Conservation (phyloP, 345 rosid species). For the Erodium maritimum region DNA sequence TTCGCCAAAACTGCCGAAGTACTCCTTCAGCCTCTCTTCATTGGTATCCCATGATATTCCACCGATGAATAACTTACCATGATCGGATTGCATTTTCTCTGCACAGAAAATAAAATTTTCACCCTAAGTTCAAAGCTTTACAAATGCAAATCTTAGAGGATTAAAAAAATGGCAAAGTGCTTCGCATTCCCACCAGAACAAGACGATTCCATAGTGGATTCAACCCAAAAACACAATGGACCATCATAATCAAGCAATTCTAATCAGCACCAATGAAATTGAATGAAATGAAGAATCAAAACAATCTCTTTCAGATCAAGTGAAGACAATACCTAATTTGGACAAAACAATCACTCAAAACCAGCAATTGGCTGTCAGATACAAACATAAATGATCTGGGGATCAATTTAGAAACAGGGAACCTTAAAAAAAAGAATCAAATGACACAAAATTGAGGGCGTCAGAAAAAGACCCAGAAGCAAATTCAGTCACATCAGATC, state of each 20-base stretch:
- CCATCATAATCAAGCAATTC: background rate
- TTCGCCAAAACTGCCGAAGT: slow-evolving; percentile 77
- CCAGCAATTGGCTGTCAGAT: slow-evolving; percentile 16
- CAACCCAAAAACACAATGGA: background rate
- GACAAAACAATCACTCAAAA: slow-evolving; percentile 15
- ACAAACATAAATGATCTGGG: slow-evolving; percentile 12
- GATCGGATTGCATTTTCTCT: slow-evolving; percentile 82
- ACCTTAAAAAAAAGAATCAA: slow-evolving; percentile 39
- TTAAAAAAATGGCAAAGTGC: slow-evolving; percentile 4
- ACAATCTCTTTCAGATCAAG: slow-evolving; percentile 12
- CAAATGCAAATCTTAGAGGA: slow-evolving; percentile 11
- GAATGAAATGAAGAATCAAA: slow-evolving; percentile 8
- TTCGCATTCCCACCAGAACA: background rate
- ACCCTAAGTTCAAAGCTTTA: slow-evolving; percentile 3
- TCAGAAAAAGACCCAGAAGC: slow-evolving; percentile 28
- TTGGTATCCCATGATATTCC: slow-evolving; percentile 99
- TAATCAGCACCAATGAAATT: background rate
- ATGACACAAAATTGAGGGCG: slow-evolving; percentile 19
- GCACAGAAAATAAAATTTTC: slow-evolving; percentile 13
- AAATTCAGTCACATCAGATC: slow-evolving; percentile 15
- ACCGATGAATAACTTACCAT: slow-evolving; percentile 89
- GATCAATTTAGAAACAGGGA: slow-evolving; percentile 41
- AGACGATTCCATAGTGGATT: background rate
- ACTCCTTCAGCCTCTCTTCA: slow-evolving; percentile 88
- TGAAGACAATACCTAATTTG: slow-evolving; percentile 28